These are phyloP conservation scores for Parathielavia appendiculata DNA, from an alignment of 495 filamentous ascomycete species.

Conservation along the genomic window DNA sequence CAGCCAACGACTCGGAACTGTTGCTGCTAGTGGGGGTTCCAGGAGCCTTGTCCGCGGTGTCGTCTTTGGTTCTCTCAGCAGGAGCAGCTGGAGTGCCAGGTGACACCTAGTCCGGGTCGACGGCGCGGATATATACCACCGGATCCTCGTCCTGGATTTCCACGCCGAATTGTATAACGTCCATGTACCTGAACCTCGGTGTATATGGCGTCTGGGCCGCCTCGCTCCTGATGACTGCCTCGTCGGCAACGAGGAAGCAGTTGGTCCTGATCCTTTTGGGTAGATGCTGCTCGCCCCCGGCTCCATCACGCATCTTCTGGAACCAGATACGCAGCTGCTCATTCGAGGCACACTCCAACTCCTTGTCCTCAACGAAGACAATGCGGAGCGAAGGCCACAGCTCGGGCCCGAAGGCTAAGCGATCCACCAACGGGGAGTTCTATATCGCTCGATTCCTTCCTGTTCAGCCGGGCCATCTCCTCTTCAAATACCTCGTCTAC, in stretches of 20 bases:
- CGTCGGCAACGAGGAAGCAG: conserved; percentile 1
- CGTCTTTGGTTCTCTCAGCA: background rate
- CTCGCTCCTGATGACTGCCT: background rate
- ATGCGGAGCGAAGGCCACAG: background rate
- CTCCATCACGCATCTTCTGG: too few relatives aligned
- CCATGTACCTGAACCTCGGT: too few relatives aligned
- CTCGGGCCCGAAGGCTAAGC: background rate
- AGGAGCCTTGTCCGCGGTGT: too few relatives aligned
- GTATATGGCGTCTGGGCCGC: too few relatives aligned
- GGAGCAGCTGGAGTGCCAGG: background rate
- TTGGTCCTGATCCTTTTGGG: background rate
- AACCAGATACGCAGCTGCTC: background rate
- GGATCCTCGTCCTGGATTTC: too few relatives aligned
- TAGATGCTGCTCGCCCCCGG: background rate
- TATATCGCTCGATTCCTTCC: too few relatives aligned
- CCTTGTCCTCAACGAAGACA: background rate
- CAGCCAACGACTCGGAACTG: background rate
- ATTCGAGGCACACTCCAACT: conserved; percentile 1
- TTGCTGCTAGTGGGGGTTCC: background rate
- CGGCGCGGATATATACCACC: too few relatives aligned
- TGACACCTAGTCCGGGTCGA: background rate
- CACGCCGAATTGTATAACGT: too few relatives aligned
- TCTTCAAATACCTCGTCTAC: too few relatives aligned
- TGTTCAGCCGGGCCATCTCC: too few relatives aligned
- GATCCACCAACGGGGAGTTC: too few relatives aligned